phyloP scores from a whole-genome alignment of 2,329 filamentous ascomycete species.

The Teratosphaeria nubilosa region DNA sequence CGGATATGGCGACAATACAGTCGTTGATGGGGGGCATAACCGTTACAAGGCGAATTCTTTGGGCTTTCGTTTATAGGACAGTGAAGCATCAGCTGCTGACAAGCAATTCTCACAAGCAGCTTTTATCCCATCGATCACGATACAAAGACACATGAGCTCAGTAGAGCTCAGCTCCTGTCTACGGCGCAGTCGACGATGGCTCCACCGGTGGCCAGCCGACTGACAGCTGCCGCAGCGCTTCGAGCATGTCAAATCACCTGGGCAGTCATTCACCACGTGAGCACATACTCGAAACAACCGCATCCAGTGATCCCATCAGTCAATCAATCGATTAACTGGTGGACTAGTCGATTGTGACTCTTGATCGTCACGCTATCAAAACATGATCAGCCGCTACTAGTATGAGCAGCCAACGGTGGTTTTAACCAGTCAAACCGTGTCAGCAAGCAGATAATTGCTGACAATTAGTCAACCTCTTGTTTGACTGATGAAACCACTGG shows the following conservation, averaged over 20 bases:
- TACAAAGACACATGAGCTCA: neutral
- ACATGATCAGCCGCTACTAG: no score
- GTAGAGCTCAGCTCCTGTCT: neutral
- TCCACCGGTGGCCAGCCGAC: neutral
- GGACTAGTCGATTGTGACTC: no score
- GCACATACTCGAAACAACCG: no score
- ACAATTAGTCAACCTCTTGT: no score
- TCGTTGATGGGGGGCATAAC: neutral
- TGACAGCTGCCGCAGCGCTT: neutral
- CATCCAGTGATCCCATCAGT: no score
- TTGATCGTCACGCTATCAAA: no score
- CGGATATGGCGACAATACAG: neutral
- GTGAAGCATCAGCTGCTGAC: neutral
- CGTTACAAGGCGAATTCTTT: neutral
- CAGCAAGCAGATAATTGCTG: no score
- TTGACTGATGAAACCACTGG: no score
- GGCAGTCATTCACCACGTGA: no score
- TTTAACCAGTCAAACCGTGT: no score
- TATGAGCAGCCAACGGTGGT: no score
- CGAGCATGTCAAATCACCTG: neutral
- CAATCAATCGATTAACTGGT: no score
- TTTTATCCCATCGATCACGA: neutral
- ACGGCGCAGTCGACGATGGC: neutral
- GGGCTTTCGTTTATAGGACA: neutral
- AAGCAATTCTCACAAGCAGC: neutral